Conservation (phyloP, 225 moss, liverwort and hornwort genomes). For the Physcomitrellopsis africana region DNA sequence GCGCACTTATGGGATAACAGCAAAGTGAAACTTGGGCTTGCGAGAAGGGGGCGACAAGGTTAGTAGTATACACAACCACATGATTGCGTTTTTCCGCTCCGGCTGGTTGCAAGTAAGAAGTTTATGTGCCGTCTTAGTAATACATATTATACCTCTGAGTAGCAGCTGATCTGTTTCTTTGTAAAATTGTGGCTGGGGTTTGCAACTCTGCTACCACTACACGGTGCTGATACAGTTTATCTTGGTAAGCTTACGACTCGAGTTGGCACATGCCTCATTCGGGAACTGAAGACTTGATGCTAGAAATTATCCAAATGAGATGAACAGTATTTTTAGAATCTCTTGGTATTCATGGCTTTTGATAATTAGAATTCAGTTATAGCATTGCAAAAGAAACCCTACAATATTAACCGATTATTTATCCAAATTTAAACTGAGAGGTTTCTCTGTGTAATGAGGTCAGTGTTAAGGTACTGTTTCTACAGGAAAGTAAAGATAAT, state of each 20-base stretch:
- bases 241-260: constrained; percentile 48
- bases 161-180: constrained; percentile 24
- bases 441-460: constrained; percentile 6
- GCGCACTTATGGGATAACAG: constrained; percentile 72
- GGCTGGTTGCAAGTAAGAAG: too few relatives aligned
- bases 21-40: constrained; percentile 53
- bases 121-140: too few relatives aligned
- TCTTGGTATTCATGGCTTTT: constrained; percentile 13
- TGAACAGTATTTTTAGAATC: neutral
- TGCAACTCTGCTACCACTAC: constrained; percentile 40
- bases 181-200: constrained; percentile 36
- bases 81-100: too few relatives aligned
- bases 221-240: constrained; percentile 45
- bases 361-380: neutral
- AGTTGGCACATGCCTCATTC: constrained; percentile 20
- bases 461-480: constrained; percentile 8
- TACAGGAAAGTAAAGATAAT: neutral
- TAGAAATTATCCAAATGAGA: neutral
- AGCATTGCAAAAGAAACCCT: neutral
- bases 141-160: constrained; percentile 26
- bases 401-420: neutral
- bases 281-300: constrained; percentile 25
- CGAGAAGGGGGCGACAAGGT: constrained; percentile 67
- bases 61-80: constrained; percentile 23
- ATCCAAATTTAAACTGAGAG: neutral